Percentiles rank a stretch among this genome's conserved stretches.
phyloP scores from a whole-genome alignment of 495 filamentous ascomycete genomes.

The Aspergillus biplanus region DNA sequence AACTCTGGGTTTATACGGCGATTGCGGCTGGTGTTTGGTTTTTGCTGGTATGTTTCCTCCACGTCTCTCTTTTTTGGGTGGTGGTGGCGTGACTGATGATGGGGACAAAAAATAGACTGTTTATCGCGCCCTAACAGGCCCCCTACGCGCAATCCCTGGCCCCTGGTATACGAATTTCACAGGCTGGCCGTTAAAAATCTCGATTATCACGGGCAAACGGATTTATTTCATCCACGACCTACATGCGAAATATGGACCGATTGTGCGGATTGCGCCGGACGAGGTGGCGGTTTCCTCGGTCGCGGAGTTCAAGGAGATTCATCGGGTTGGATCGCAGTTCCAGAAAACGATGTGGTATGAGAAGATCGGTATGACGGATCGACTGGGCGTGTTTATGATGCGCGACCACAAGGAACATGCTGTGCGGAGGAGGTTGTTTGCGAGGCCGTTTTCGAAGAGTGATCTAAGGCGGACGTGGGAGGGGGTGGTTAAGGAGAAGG shows the following conservation, averaged over 20 bases:
- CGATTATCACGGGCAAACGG: background rate
- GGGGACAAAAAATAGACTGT: background rate
- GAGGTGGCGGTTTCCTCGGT: slow-evolving; percentile 40
- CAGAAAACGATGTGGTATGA: slow-evolving; percentile 22
- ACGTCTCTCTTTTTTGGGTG: too few species aligned
- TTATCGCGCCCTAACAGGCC: background rate
- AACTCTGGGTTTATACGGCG: background rate
- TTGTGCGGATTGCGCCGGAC: slow-evolving; percentile 41
- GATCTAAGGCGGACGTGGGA: slow-evolving; percentile 28
- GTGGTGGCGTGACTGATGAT: background rate
- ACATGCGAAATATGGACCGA: background rate
- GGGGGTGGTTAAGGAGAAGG: slow-evolving; percentile 27
- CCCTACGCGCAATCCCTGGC: background rate
- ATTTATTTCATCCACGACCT: background rate
- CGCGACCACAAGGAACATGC: slow-evolving; percentile 31
- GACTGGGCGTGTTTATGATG: slow-evolving; percentile 32
- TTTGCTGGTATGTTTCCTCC: background rate
- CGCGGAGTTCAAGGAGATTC: slow-evolving; percentile 35
- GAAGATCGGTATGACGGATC: slow-evolving; percentile 16
- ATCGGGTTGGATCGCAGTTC: slow-evolving; percentile 32
- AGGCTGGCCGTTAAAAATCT: background rate
- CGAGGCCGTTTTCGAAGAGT: slow-evolving; percentile 35
- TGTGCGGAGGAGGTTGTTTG: slow-evolving; percentile 32
- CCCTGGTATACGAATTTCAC: background rate
- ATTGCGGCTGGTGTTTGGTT: background rate